Evolutionary conservation across 495 filamentous ascomycete genomes (phyloP).

Genomic region (Aspergillus saccharolyticus): DNA sequence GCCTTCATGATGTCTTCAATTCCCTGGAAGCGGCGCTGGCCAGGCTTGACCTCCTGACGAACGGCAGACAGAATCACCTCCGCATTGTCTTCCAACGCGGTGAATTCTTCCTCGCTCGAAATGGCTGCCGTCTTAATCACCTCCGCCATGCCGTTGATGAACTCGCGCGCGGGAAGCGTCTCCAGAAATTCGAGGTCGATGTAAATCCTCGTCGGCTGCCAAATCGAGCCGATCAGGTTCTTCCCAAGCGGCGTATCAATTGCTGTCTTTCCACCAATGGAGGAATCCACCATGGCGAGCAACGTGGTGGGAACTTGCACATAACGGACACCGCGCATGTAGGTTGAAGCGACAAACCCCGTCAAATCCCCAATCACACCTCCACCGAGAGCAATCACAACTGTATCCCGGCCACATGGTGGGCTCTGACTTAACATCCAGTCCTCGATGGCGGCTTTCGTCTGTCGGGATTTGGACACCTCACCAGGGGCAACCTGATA

Average conservation of each 20-base stretch:
- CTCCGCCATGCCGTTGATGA: slow-evolving; percentile 99
- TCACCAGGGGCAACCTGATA: slow-evolving; percentile 89
- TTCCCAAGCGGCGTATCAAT: slow-evolving; percentile 97
- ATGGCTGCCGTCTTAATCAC: slow-evolving; percentile 98
- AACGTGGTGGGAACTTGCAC: slow-evolving; percentile 95
- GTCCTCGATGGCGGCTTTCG: slow-evolving; percentile 93
- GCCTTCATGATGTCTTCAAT: slow-evolving; percentile 77
- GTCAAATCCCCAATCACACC: slow-evolving; percentile 98
- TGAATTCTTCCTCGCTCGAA: slow-evolving; percentile 85
- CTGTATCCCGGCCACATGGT: slow-evolving; percentile 85
- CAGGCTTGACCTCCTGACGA: slow-evolving; percentile 50
- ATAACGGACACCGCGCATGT: slow-evolving; percentile 95
- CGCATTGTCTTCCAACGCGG: slow-evolving; percentile 76
- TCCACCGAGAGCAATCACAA: slow-evolving; percentile 92
- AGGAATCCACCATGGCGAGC: slow-evolving; percentile 96
- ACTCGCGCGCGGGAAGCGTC: slow-evolving; percentile 84
- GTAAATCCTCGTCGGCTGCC: slow-evolving; percentile 90
- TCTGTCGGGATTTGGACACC: slow-evolving; percentile 84
- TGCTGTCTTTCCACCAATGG: slow-evolving; percentile 96
- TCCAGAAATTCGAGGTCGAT: slow-evolving; percentile 92
- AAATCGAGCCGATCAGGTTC: slow-evolving; percentile 94
- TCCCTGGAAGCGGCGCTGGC: slow-evolving; percentile 54
- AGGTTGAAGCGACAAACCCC: slow-evolving; percentile 93
- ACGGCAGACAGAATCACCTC: slow-evolving; percentile 67
- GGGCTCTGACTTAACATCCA: slow-evolving; percentile 82